These are phyloP conservation scores for Friedmanniomyces simplex DNA, from an alignment of 495 filamentous ascomycete species.

Conservation along the genomic window DNA sequence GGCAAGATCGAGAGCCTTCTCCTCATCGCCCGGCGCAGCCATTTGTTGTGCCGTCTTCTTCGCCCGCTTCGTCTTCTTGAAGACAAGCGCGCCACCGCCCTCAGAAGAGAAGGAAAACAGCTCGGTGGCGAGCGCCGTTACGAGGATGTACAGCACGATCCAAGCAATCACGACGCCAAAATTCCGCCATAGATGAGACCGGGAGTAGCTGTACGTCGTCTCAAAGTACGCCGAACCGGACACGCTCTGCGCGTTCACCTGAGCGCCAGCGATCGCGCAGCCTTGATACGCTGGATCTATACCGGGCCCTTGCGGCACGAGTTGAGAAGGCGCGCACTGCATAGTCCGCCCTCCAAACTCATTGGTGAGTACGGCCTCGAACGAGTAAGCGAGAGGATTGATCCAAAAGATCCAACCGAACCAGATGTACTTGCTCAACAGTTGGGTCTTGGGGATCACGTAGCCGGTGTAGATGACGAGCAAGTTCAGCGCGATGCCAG, in stretches of 20 bases:
- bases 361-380: slow-evolving; percentile 52
- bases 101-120: slow-evolving; percentile 22
- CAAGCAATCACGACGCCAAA: slow-evolving; percentile 51
- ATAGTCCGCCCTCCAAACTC: slow-evolving; percentile 41
- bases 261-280: slow-evolving; percentile 47
- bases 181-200: slow-evolving; percentile 53
- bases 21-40: slow-evolving; percentile 33
- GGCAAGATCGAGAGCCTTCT: slow-evolving; percentile 30
- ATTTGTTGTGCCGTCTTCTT: slow-evolving; percentile 41
- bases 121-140: slow-evolving; percentile 31
- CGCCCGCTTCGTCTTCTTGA: slow-evolving; percentile 54
- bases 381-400: slow-evolving; percentile 45
- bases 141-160: slow-evolving; percentile 29
- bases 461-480: slow-evolving; percentile 47
- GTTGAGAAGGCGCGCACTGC: slow-evolving; percentile 41
- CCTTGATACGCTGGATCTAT: slow-evolving; percentile 47
- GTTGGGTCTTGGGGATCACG: slow-evolving; percentile 38
- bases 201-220: slow-evolving; percentile 43
- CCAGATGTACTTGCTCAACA: slow-evolving; percentile 39
- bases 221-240: slow-evolving; percentile 43
- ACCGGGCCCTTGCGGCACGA: slow-evolving; percentile 40
- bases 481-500: slow-evolving; percentile 57
- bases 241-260: slow-evolving; percentile 42
- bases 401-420: slow-evolving; percentile 49
- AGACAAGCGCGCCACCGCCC: slow-evolving; percentile 47